Base-by-base conservation (phyloP, 2,329 filamentous ascomycete genomes). In the Zelopaecilomyces penicillatus region DNA sequence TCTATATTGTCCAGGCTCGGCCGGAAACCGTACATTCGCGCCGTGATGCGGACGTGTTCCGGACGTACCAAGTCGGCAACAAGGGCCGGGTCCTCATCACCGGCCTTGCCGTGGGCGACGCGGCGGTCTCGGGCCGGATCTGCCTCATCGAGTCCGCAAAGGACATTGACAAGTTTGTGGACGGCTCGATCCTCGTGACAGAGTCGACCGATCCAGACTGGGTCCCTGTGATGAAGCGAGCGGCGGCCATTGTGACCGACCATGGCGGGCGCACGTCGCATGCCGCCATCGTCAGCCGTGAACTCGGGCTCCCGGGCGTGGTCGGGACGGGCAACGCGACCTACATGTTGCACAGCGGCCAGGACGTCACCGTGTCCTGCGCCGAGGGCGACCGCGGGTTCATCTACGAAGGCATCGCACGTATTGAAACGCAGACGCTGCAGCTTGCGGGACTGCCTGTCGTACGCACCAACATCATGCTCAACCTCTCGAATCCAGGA, bases 231-330 rank as follows among this genome's bases (percentile, higher is more conserved):
- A 66, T 66, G 64, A 65, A 63, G 52, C 56, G 55, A 2, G 62
- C 63, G 0, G 55, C 54, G 2, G 64, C 61, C 28, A 64, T 66
- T 33, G 51, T 66, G 50, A 63, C 63, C 0, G 62, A 66, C 60
- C 43, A 65, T 49, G 44, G 70, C 47, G 55, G 68, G 2, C 51
- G 58, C 6, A 65, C 64, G 5, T 67, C 63, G 4, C 64, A 67
- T 45, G 64, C 64, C 10, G 64, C 64, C n/a, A 66, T 67, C 35
- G 62, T 66, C 40, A 67, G 65, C 50, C 63, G 64, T 5, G 63
- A 67, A 37, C 52, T 66, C 1, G 62, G 65, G 4, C 50, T 66
- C 4, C 63, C 65, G 4, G 64, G 62, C 2, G 53, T 67, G 5
- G 64, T 67, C 1, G 65, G 65, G 12, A 63, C 62, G 3, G 52